Evolutionary conservation across 768 basidiomycete species (phyloP), one percentile per base, ranked within the genome.

Genomic region (Daedaleopsis nitida): DNA sequence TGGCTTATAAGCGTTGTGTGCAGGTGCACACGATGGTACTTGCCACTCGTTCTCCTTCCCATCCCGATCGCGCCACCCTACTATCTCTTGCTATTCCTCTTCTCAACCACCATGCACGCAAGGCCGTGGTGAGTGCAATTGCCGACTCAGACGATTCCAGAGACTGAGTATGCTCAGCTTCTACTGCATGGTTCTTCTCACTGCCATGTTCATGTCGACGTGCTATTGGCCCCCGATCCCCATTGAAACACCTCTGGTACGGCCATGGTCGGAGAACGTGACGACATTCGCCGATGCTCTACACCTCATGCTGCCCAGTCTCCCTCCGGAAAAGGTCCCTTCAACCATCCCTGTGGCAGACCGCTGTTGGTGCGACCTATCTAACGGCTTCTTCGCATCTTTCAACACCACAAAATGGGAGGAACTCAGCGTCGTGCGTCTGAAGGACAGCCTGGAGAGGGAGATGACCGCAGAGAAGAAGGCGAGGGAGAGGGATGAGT

Each of bases 181-280:
- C 72, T 94, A 94, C 72, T 94, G 92, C 79, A 88, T 94, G 57
- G 80, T 92, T 23, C 81, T 94, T 21, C 84, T 94, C 14, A 81
- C 85, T 0, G 89, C 92, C n/a, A 81, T 94, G 52, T 94, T 92
- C 72, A 79, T 92, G 62, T 90, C 92, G 16, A 90, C 92, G 17
- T 94, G 92, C 72, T 93, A 93, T 74, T 94, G 92, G 92, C 89
- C 91, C 63, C 90, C 93, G 34, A 84, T 92, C 58, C 83, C 87
- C 23, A 72, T 86, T 50, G 82, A 86, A 62, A 84, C 81, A 27
- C 78, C 81, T 0, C 84, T 93, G 59, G 81, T 84, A 13, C 72
- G 69, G 17, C 87, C 89, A 11, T 91, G 88, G 88, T 74, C 86
- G 5, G 78, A 82, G 49, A 86, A 87, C 68, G 82, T 91, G 71